These are phyloP conservation scores for Arthrobotrys iridis DNA, from an alignment of 2,329 filamentous ascomycete genomes.

Conservation along the genomic window DNA sequence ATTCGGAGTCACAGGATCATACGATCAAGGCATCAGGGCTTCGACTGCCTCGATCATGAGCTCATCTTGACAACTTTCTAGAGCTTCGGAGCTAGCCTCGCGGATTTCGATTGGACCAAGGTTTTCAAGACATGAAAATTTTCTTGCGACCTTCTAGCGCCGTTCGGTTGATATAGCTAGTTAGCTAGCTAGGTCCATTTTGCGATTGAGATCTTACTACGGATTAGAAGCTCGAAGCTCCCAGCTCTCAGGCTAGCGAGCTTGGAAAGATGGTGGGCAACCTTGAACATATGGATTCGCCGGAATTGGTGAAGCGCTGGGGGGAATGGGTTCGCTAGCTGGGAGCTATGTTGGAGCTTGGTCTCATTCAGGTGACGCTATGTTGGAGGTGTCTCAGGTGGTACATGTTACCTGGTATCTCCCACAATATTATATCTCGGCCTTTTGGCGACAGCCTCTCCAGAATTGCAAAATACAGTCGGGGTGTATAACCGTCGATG, in stretches of 20 bases:
- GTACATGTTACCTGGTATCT: constrained; percentile 51
- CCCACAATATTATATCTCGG: constrained; percentile 10
- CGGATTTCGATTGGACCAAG: constrained; percentile 25
- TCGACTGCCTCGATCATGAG: constrained; percentile 37
- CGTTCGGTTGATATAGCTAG: constrained; percentile 44
- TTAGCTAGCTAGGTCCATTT: constrained; percentile 10
- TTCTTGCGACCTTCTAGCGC: constrained; percentile 46
- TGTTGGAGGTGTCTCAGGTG: constrained; percentile 54
- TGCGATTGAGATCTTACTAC: constrained; percentile 32
- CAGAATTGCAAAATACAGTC: neutral
- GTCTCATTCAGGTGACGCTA: constrained; percentile 51
- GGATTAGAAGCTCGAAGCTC: constrained; percentile 52
- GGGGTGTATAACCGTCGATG: constrained; percentile 21
- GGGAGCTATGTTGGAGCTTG: constrained; percentile 50
- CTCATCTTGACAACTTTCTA: constrained; percentile 22
- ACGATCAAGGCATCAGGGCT: neutral
- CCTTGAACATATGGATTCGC: constrained; percentile 38
- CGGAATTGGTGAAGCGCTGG: constrained; percentile 53
- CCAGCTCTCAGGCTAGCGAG: constrained; percentile 23
- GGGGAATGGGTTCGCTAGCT: constrained; percentile 26
- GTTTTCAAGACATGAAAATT: constrained; percentile 35
- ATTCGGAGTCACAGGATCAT: constrained; percentile 46
- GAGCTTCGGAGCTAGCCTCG: constrained; percentile 12
- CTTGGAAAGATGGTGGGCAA: constrained; percentile 42
- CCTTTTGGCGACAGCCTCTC: neutral